phyloP scores from a whole-genome alignment of 2,329 filamentous ascomycete genomes.

The Lecanicillium sp. region DNA sequence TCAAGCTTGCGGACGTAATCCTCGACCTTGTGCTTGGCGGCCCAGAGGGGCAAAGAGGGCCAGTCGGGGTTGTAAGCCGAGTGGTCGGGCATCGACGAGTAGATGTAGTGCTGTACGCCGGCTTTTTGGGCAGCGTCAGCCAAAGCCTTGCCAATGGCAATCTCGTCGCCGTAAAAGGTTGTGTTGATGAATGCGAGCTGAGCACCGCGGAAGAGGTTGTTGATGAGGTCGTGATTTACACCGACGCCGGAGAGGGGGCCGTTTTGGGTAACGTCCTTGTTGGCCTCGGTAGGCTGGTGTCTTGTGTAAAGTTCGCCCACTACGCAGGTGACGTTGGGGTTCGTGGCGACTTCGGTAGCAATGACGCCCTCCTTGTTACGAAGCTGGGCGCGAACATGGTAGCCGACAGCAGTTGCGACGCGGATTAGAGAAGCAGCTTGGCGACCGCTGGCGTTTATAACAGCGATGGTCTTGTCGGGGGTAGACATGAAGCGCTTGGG shows the following conservation, averaged over 20 bases:
- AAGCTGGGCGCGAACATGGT: conserved; percentile 86
- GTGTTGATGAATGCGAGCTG: conserved; percentile 97
- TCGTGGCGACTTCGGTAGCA: conserved; percentile 73
- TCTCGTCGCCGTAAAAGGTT: conserved; percentile 92
- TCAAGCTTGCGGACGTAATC: conserved; percentile 80
- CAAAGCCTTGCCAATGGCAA: conserved; percentile 79
- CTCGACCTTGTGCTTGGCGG: conserved; percentile 86
- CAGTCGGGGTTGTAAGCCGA: conserved; percentile 68
- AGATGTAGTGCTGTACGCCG: conserved; percentile 85
- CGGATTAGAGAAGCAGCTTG: conserved; percentile 94
- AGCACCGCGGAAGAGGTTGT: conserved; percentile 72
- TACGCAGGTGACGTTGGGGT: conserved; percentile 68
- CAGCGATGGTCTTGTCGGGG: conserved; percentile 75
- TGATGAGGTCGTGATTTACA: conserved; percentile 67
- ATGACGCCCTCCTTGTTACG: conserved; percentile 82
- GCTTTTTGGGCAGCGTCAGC: conserved; percentile 84
- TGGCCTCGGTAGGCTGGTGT: conserved; percentile 43
- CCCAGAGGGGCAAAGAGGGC: conserved; percentile 85
- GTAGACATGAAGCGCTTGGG: conserved; percentile 53
- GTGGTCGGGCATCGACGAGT: conserved; percentile 96
- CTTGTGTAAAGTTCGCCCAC: conserved; percentile 59
- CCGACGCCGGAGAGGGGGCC: conserved; percentile 57
- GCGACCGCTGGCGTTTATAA: conserved; percentile 92
- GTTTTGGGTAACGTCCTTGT: conserved; percentile 62
- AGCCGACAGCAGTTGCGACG: conserved; percentile 88